Percentiles rank a stretch among this genome's conserved stretches.
Evolutionary conservation across 75 land plant species (phyloP).

Genomic region (Sequoia sempervirens): DNA sequence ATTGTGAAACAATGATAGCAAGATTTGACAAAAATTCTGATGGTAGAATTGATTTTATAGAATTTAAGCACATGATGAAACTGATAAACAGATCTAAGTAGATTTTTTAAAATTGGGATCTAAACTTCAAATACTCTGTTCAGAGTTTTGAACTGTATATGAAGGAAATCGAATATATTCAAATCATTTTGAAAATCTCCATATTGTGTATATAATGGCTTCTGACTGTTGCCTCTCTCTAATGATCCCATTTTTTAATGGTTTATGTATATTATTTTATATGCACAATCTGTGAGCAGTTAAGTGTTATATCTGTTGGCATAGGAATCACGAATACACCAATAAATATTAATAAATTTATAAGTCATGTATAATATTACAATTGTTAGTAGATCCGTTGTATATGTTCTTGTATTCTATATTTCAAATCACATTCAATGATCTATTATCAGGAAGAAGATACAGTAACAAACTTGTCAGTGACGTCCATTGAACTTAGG

Average conservation of each 20-base stretch:
- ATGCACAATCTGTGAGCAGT: background rate
- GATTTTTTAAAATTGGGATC: background rate
- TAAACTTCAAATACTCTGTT: background rate
- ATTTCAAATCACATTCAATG: too few species aligned
- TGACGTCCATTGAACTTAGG: too few species aligned
- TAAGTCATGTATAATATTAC: too few species aligned
- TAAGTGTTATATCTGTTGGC: background rate
- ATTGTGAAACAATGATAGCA: constrained; percentile 26
- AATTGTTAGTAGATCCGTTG: too few species aligned
- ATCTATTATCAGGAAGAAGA: too few species aligned
- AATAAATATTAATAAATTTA: too few species aligned
- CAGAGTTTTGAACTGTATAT: background rate
- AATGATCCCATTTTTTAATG: background rate
- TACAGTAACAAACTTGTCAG: too few species aligned
- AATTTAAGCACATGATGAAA: constrained; percentile 22
- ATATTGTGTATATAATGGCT: background rate
- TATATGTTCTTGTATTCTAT: too few species aligned
- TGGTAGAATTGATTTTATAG: constrained; percentile 22
- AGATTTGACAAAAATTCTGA: constrained; percentile 29
- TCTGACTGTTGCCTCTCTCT: background rate
- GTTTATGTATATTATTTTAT: background rate
- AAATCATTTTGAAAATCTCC: background rate
- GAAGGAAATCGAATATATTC: background rate
- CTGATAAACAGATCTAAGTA: background rate
- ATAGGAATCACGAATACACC: background rate